Conservation (phyloP, 2,329 filamentous ascomycete genomes). For the Dactylellina drechsleri region DNA sequence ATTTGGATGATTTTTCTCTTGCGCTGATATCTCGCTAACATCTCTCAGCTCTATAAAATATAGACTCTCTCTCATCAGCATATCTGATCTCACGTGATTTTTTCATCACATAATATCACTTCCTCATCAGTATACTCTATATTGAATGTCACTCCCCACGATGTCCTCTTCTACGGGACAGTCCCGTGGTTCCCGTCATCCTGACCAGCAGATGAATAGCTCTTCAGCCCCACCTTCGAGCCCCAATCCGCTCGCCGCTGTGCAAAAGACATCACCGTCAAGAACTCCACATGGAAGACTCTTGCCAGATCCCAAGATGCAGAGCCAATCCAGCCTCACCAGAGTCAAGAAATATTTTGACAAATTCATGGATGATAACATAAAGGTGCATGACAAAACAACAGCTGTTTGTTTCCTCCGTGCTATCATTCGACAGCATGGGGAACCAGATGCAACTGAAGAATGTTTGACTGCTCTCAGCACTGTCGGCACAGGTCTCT, state of each 20-base stretch:
- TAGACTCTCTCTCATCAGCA: neutral
- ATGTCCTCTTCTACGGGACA: constrained; percentile 6
- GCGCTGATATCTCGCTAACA: neutral
- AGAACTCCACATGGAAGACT: constrained; percentile 19
- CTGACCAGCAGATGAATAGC: neutral
- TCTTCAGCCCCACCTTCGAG: neutral
- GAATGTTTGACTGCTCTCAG: constrained; percentile 12
- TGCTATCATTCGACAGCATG: constrained; percentile 26
- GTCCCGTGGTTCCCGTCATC: neutral
- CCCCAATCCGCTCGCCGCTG: no score
- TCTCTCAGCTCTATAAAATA: neutral
- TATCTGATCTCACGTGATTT: neutral
- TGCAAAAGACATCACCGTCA: no score
- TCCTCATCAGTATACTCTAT: no score
- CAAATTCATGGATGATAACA: constrained; percentile 1
- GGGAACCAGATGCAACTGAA: constrained; percentile 8
- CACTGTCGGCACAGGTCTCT: constrained; percentile 9
- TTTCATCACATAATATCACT: neutral
- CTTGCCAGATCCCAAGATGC: neutral
- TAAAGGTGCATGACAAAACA: constrained; percentile 4
- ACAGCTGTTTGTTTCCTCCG: constrained; percentile 20
- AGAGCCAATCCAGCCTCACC: constrained; percentile 1
- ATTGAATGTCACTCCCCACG: neutral
- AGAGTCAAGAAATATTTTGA: constrained; percentile 9
- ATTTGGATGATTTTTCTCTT: neutral